Conservation (phyloP, 2,329 filamentous ascomycete genomes). For the Kalmusia sp. region DNA sequence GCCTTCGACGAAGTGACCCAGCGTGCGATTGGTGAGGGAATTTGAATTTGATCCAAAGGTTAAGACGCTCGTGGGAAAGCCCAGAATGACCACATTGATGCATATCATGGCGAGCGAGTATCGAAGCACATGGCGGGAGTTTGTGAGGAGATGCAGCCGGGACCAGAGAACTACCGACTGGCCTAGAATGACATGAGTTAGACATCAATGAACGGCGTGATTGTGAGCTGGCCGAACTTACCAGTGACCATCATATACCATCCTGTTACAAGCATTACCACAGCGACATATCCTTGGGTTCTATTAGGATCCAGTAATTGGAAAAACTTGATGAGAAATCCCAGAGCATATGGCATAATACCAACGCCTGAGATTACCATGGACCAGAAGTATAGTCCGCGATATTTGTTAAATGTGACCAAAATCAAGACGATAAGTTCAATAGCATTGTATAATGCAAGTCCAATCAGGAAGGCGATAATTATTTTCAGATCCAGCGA, state of each 20-base stretch:
- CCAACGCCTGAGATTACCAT: conserved; percentile 53
- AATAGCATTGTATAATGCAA: conserved; percentile 50
- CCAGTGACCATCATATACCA: conserved; percentile 67
- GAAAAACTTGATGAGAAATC: conserved; percentile 56
- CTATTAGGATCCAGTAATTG: conserved; percentile 34
- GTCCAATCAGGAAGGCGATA: conserved; percentile 45
- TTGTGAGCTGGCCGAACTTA: conserved; percentile 5
- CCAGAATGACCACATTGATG: conserved; percentile 59
- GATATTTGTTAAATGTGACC: conserved; percentile 56
- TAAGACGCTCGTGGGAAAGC: conserved; percentile 62
- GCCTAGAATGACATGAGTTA: conserved; percentile 44
- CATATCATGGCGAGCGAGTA: conserved; percentile 66
- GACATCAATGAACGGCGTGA: conserved; percentile 27
- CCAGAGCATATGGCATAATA: conserved; percentile 56
- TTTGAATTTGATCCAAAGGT: conserved; percentile 60
- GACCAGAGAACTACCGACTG: conserved; percentile 69
- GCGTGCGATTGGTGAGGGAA: conserved; percentile 25
- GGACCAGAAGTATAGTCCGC: conserved; percentile 59
- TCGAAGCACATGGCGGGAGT: conserved; percentile 57
- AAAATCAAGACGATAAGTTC: conserved; percentile 57
- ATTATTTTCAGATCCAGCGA: conserved; percentile 38
- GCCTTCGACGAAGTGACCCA: conserved; percentile 37
- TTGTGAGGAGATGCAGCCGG: conserved; percentile 65
- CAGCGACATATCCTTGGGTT: conserved; percentile 45
- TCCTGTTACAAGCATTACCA: conserved; percentile 57